A percentile compares a stretch with the other conserved stretches of the same genome.
These are phyloP conservation scores for Yarrowia sp. DNA, from an alignment of 805 yeast species.

Conservation along the genomic window DNA sequence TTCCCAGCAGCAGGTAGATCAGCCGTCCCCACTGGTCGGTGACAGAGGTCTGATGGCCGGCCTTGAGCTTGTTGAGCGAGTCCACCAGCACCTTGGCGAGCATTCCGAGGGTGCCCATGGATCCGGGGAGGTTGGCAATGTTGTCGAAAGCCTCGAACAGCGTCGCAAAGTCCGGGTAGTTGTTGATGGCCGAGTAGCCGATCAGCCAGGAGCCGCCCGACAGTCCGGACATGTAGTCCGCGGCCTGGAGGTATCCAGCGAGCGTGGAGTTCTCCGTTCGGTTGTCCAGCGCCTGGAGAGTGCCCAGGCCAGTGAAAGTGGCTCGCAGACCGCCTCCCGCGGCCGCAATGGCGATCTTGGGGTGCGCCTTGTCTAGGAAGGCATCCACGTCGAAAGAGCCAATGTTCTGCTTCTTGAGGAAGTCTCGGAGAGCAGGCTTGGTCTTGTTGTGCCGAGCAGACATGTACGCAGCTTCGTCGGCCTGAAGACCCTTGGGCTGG, in stretches of 20 bases:
- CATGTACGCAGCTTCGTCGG: neutral
- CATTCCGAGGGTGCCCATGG: slow-evolving; percentile 37
- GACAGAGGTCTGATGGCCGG: slow-evolving; percentile 65
- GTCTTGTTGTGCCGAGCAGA: neutral
- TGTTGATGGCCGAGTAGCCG: slow-evolving; percentile 61
- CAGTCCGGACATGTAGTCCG: slow-evolving; percentile 71
- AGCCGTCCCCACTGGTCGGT: slow-evolving; percentile 85
- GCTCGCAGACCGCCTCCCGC: slow-evolving; percentile 94
- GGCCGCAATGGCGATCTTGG: neutral
- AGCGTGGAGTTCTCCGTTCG: slow-evolving; percentile 55
- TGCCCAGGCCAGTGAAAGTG: slow-evolving; percentile 82
- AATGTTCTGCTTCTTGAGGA: neutral
- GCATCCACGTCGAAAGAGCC: neutral
- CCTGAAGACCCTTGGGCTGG: neutral
- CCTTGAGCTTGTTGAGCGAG: slow-evolving; percentile 51
- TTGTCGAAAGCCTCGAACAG: neutral
- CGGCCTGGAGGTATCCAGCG: slow-evolving; percentile 61
- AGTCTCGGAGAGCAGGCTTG: neutral
- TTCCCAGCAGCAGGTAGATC: slow-evolving; percentile 68
- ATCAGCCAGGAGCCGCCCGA: slow-evolving; percentile 84
- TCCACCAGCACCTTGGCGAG: slow-evolving; percentile 52
- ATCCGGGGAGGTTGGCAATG: neutral
- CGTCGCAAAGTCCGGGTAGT: slow-evolving; percentile 31
- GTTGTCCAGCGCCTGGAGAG: slow-evolving; percentile 72
- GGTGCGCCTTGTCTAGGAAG: neutral